phyloP scores from a whole-genome alignment of 73 alveolate species.

The Uronychia setigera region DNA sequence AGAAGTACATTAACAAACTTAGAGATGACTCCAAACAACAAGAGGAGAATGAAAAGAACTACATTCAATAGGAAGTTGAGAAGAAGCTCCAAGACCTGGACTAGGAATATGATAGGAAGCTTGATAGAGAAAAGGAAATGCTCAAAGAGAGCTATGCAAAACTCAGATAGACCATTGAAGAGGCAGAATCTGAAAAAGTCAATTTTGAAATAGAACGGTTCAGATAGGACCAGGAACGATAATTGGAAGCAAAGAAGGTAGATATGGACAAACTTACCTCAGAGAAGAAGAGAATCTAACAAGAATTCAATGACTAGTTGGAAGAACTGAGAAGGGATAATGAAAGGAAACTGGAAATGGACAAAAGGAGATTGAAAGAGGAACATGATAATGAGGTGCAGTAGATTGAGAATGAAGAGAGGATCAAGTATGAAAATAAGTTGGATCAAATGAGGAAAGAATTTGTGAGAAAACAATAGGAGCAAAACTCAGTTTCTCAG shows the following conservation, averaged over 20 bases:
- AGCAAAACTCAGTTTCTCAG: not conserved
- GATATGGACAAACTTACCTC: not conserved
- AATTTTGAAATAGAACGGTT: not conserved
- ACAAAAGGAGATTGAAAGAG: not conserved
- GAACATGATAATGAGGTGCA: conserved; percentile 13
- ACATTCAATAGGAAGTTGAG: too few species aligned
- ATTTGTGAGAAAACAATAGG: not conserved
- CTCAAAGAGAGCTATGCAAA: not conserved
- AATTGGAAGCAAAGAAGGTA: not conserved
- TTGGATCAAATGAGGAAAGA: conserved; percentile 28
- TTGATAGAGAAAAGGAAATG: too few species aligned
- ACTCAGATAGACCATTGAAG: not conserved
- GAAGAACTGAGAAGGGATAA: not conserved
- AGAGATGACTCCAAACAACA: too few species aligned
- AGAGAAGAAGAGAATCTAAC: not conserved
- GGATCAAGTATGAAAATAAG: conserved; percentile 24
- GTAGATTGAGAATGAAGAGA: conserved; percentile 40
- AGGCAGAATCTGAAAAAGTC: not conserved
- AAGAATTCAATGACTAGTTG: not conserved
- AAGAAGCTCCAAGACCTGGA: too few species aligned
- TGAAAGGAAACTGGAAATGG: not conserved
- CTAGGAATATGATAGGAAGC: too few species aligned
- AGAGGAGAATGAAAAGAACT: too few species aligned
- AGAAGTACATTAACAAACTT: too few species aligned
- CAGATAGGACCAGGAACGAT: not conserved